A percentile compares a stretch with the other conserved stretches of the same genome.
Conservation (phyloP, 139 green algal genomes). For the Tetradesmus lagerheimii region DNA sequence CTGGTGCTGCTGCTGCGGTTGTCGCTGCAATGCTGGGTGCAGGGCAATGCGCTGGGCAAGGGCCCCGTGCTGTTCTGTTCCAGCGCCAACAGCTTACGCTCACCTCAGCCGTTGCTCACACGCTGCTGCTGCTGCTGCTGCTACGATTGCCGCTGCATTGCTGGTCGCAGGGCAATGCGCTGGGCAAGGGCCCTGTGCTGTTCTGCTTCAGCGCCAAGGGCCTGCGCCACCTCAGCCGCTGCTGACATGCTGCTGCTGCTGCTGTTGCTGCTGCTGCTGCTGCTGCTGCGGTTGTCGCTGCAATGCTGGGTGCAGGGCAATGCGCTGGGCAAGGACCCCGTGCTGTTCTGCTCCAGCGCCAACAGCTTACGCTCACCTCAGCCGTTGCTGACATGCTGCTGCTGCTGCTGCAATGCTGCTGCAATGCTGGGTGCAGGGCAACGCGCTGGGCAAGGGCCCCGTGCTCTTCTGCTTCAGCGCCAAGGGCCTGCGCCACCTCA, state of each 20-base stretch:
- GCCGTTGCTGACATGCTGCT: conserved; percentile 23
- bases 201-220: conserved; percentile 61
- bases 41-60: no score
- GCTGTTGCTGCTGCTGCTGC: no score
- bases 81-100: no score
- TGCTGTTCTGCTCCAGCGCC: conserved; percentile 70
- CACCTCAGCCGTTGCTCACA: no score
- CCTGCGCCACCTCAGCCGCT: neutral
- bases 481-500: neutral
- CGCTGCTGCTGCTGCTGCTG: neutral
- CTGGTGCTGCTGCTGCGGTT: no score
- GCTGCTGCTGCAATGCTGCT: neutral
- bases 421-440: conserved; percentile 71
- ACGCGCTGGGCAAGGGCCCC: conserved; percentile 83
- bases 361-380: neutral
- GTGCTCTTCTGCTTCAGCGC: conserved; percentile 73
- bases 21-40: no score
- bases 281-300: no score
- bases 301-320: conserved; percentile 77
- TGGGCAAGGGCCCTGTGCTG: conserved; percentile 84
- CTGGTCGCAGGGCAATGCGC: conserved; percentile 77
- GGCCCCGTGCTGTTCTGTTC: no score
- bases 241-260: conserved; percentile 15
- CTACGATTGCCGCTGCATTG: no score
- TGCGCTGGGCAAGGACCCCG: conserved; percentile 79